Evolutionary conservation across 2,329 filamentous ascomycete species (phyloP).

Genomic region (Colletotrichum cuscutae): DNA sequence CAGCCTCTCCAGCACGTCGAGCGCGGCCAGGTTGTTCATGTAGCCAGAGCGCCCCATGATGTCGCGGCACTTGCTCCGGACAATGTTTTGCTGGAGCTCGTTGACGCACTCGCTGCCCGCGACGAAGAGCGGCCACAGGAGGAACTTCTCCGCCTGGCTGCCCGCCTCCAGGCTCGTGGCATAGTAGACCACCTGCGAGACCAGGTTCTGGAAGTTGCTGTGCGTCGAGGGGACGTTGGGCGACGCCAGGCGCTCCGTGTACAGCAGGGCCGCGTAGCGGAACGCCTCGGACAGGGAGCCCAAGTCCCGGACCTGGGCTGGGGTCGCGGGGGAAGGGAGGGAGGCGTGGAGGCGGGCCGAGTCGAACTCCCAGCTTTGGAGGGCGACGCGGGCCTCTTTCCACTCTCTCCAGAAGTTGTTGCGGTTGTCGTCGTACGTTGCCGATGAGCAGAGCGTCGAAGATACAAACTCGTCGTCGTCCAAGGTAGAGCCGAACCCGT

Average conservation of each 20-base stretch:
- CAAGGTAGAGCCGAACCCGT: slow-evolving; percentile 68
- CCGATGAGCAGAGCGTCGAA: slow-evolving; percentile 52
- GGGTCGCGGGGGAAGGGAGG: slow-evolving; percentile 60
- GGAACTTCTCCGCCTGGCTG: slow-evolving; percentile 82
- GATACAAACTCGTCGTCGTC: slow-evolving; percentile 65
- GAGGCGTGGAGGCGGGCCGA: slow-evolving; percentile 60
- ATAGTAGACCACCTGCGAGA: slow-evolving; percentile 85
- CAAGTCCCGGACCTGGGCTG: slow-evolving; percentile 77
- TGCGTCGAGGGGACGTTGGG: slow-evolving; percentile 78
- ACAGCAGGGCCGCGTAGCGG: slow-evolving; percentile 87
- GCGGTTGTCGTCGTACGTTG: slow-evolving; percentile 67
- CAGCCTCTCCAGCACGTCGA: slow-evolving; percentile 86
- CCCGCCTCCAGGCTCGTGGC: slow-evolving; percentile 81
- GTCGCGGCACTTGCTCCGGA: slow-evolving; percentile 83
- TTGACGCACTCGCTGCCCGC: slow-evolving; percentile 90
- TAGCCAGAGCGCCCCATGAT: slow-evolving; percentile 92
- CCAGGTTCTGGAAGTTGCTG: slow-evolving; percentile 83
- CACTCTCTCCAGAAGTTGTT: slow-evolving; percentile 86
- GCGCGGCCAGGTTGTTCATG: slow-evolving; percentile 88
- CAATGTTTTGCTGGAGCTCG: slow-evolving; percentile 79
- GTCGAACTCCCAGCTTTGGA: slow-evolving; percentile 86
- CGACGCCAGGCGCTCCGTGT: slow-evolving; percentile 86
- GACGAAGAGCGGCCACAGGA: slow-evolving; percentile 94
- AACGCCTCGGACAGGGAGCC: slow-evolving; percentile 89
- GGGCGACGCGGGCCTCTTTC: slow-evolving; percentile 79